Percentiles rank a stretch among this genome's conserved stretches.
Conservation (phyloP, 371 early-diverging fungal species). For the Mucor mucedo region DNA sequence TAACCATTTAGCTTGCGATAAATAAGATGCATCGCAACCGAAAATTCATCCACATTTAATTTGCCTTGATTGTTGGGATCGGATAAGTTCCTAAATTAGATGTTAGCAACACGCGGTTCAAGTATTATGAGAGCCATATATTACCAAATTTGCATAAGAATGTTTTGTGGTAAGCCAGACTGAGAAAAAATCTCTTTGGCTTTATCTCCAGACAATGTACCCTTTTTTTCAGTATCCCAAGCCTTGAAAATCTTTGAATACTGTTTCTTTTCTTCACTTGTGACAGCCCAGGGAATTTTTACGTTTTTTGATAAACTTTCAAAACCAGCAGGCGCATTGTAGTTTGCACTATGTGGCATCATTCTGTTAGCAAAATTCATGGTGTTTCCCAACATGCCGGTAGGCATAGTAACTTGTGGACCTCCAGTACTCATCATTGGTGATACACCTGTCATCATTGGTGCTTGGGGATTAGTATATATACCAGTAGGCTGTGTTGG, state of each 20-base stretch:
- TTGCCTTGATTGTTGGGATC: constrained; percentile 87
- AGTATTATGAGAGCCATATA: not conserved
- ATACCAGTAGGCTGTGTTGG: constrained; percentile 28
- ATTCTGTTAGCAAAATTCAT: constrained; percentile 49
- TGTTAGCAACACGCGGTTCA: not conserved
- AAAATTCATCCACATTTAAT: constrained; percentile 90
- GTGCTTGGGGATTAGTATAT: constrained; percentile 30
- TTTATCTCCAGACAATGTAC: constrained; percentile 79
- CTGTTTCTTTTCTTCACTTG: constrained; percentile 75
- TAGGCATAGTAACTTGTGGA: constrained; percentile 43
- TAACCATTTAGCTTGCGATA: constrained; percentile 80
- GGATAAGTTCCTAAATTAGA: constrained; percentile 68
- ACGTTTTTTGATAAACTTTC: constrained; percentile 36
- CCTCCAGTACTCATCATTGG: not conserved
- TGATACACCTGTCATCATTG: constrained; percentile 43
- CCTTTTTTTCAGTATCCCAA: constrained; percentile 84
- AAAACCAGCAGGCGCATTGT: constrained; percentile 29
- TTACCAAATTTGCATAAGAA: constrained; percentile 88
- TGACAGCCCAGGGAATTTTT: constrained; percentile 81
- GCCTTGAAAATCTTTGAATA: constrained; percentile 85
- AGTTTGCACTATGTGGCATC: constrained; percentile 48
- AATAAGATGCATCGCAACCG: constrained; percentile 94
- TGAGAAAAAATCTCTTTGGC: constrained; percentile 87
- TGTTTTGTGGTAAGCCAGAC: constrained; percentile 78
- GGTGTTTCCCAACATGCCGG: constrained; percentile 48